A percentile compares a stretch with the other conserved stretches of the same genome.
These are phyloP conservation scores for Polyplosphaeria fusca DNA, from an alignment of 495 filamentous ascomycete genomes.

Conservation along the genomic window DNA sequence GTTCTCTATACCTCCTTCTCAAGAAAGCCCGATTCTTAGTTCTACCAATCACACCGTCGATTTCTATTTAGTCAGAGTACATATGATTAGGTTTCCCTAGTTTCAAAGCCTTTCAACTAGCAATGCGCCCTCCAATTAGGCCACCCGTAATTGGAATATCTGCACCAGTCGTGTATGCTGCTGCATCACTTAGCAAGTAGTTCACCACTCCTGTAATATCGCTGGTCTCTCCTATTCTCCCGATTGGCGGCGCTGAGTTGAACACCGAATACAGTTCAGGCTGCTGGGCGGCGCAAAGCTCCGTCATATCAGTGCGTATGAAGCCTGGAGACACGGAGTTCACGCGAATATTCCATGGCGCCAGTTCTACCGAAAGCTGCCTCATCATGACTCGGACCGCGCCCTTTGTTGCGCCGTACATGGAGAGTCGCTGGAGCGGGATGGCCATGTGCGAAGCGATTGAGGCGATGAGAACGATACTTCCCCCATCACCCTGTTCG, in stretches of 20 bases:
- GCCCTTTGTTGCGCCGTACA: too few species aligned
- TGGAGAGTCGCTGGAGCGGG: too few species aligned
- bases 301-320: conserved; percentile 5
- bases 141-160: conserved; percentile 14
- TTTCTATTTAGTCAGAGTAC: neutral
- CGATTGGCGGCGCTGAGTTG: neutral
- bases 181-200: conserved; percentile 12
- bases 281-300: neutral
- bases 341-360: conserved; percentile 22
- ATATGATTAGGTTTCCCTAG: neutral
- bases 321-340: conserved; percentile 31
- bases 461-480: too few species aligned
- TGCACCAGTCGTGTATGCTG: conserved; percentile 1
- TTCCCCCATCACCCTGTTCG: too few species aligned
- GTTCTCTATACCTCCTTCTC: too few species aligned
- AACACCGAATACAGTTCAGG: conserved; percentile 2
- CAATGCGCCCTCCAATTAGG: neutral
- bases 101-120: neutral
- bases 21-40: too few species aligned
- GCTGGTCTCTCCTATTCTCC: conserved; percentile 1
- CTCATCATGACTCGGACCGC: too few species aligned
- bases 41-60: neutral
- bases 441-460: too few species aligned
- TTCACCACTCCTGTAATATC: conserved; percentile 7
- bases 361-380: conserved; percentile 24